Evolutionary conservation across 306 rosid genomes (phyloP), one percentile per base, ranked within the genome.

Genomic region (Ormosia semicastrata): DNA sequence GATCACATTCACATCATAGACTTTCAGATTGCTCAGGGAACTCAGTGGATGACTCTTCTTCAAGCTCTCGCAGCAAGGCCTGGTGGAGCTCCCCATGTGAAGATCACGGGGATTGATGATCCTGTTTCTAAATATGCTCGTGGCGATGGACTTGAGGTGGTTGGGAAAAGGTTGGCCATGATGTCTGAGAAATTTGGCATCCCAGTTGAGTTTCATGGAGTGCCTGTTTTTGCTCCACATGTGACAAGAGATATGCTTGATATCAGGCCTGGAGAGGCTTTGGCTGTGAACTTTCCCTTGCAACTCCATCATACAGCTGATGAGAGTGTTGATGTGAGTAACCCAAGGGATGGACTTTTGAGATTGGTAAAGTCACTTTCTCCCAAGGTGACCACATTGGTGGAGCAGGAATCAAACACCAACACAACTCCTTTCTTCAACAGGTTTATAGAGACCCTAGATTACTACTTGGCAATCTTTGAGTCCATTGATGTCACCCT

Each of bases 41-140:
- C 91, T 13, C 98, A 93, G 56, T 93, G 99, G 99, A 75, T 85
- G 73, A 96, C 99, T 41, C 97, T 96, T 58, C 98, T 96, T 75
- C 99, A 96, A 83, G 99, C 99, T 32, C 97, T 96, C 43, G 97
- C 99, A 0, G 97, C 98, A 30, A 87, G 97, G 58, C 99, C 99
- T 0, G 63, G 92, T 14, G 97, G 99, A 10, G 89, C 99, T 13
- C 98, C 99, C 33, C 89, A 77, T 46, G 97, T 96, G 46, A 79
- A 97, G 53, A 96, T 96, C 64, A 96, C 97, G 0, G 99, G 98
- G 47, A 91, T 96, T 2, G 97, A 93, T 14, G 99, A 96, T 36
- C 99, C 98, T 14, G 70, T 89, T 59, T 84, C 84, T 7, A 86
- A 83, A 52, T 90, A 93, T 71, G 99, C 99, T 17, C 97, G 98